Percentiles rank a stretch among this genome's conserved stretches.
phyloP scores from a whole-genome alignment of 176 grass and related monocot species.

The Cenchrus americanus region DNA sequence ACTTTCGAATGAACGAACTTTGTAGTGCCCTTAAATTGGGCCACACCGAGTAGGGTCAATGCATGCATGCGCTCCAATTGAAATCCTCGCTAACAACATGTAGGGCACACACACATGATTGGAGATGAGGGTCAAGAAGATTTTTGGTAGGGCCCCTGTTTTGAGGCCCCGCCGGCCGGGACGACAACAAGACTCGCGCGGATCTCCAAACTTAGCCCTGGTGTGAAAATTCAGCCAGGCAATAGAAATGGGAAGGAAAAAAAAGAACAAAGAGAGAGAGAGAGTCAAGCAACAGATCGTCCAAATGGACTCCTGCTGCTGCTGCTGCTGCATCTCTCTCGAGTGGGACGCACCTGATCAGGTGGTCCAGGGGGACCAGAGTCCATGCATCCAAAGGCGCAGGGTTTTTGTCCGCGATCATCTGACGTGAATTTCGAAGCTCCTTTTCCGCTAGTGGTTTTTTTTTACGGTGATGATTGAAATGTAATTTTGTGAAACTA shows the following conservation, averaged over 20 bases:
- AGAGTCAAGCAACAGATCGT: constrained; percentile 8
- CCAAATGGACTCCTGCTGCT: not conserved
- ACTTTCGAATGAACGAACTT: not conserved
- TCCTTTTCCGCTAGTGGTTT: not conserved
- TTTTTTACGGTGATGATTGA: not conserved
- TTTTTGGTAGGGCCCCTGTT: not conserved
- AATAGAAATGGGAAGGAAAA: not conserved
- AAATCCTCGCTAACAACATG: not conserved
- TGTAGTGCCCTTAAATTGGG: not conserved
- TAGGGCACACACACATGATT: not conserved
- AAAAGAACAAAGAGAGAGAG: not conserved
- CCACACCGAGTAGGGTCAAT: not conserved
- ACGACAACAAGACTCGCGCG: constrained; percentile 9
- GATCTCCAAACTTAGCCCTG: constrained; percentile 20
- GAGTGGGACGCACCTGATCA: constrained; percentile 24
- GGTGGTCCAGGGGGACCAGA: constrained; percentile 13
- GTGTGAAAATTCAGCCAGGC: constrained; percentile 2
- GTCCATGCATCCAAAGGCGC: constrained; percentile 13
- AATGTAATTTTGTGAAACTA: not conserved
- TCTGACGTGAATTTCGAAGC: not conserved
- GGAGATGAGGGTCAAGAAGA: not conserved
- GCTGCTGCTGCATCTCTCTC: not conserved
- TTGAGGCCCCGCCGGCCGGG: not conserved
- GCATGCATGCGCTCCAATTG: not conserved
- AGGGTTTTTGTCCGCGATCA: constrained; percentile 28